A percentile compares a stretch with the other conserved stretches of the same genome.
phyloP scores from a whole-genome alignment of 2,329 filamentous ascomycete genomes.

The Pseudocercospora vitis region DNA sequence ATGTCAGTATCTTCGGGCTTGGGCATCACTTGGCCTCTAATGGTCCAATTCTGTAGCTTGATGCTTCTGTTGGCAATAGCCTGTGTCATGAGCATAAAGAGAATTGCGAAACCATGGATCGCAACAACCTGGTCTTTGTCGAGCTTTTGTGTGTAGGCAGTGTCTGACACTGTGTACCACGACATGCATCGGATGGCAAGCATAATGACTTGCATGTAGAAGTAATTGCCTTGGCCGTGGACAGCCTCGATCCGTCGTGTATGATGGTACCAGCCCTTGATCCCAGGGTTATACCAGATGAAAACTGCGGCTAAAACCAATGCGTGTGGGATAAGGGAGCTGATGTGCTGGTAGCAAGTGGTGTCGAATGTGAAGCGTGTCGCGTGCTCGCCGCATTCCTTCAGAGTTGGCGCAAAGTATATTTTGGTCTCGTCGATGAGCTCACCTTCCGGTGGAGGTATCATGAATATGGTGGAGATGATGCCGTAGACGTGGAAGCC shows the following conservation, averaged over 20 bases:
- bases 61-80: constrained; percentile 29
- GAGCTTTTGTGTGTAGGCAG: constrained; percentile 18
- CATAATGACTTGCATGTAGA: constrained; percentile 63
- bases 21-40: constrained; percentile 37
- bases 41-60: constrained; percentile 31
- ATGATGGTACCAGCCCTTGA: constrained; percentile 34
- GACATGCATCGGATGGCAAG: constrained; percentile 55
- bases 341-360: constrained; percentile 29
- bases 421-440: constrained; percentile 2
- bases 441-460: constrained; percentile 6
- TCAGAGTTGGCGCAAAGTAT: constrained; percentile 18
- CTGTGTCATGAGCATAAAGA: constrained; percentile 49
- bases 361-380: constrained; percentile 20
- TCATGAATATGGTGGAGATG: constrained; percentile 10
- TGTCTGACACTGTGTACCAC: constrained; percentile 35
- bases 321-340: constrained; percentile 27
- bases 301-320: constrained; percentile 28
- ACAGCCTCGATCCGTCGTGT: constrained; percentile 32
- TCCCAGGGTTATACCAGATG: constrained; percentile 38
- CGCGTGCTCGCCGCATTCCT: constrained; percentile 23
- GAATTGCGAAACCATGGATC: constrained; percentile 58
- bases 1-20: constrained; percentile 34
- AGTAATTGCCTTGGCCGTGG: constrained; percentile 59
- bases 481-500: constrained; percentile 35
- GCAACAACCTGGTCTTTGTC: constrained; percentile 41